Evolutionary conservation across 306 rosid genomes (phyloP), one percentile per base, ranked within the genome.

Genomic region (Hylodesmum podocarpum): DNA sequence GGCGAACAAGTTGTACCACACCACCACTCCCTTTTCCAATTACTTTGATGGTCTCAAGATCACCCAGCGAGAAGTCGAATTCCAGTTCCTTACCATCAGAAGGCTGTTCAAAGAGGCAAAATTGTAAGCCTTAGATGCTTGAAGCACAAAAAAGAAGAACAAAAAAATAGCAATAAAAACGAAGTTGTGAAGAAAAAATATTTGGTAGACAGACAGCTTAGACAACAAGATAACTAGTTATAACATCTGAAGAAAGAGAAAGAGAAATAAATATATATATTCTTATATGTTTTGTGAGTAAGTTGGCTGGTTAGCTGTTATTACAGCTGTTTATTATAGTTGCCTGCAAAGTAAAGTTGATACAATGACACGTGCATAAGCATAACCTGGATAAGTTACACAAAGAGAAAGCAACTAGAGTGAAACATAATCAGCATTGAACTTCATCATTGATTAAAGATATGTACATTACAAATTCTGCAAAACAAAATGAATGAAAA

Each of bases 1-100:
- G 99, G 62, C 89, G 98, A 84, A 92, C 99, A 57, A 96, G 98
- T 78, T 96, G 99, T 9, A 96, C 99, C 19, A 96, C 96, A 28
- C 98, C 99, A 3, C 99, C 99, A 47, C 98, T 92, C 51, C 98
- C 98, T 72, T 95, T 95, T 41, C 98, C 98, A 50, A 95, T 92
- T 46, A 92, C 97, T 82, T 92, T 95, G 75, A 92, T 65, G 49
- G 96, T 88, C 87, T 96, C 99, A 34, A 96, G 88, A 72, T 92
- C 99, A 49, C 91, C 99, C 83, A 89, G 85, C 0, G 91, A 84
- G 86, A 96, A 82, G 72, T 96, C 91, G 8, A 79, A 83, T 68
- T 89, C 89, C 13, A 88, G 87, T 66, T 92, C 99, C 85, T 95
- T 90, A 72, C 76, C 83, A 69, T 88, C 93, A 24, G 91, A 78